Evolutionary conservation across 495 filamentous ascomycete species (phyloP).

Genomic region (Niebla homalea): DNA sequence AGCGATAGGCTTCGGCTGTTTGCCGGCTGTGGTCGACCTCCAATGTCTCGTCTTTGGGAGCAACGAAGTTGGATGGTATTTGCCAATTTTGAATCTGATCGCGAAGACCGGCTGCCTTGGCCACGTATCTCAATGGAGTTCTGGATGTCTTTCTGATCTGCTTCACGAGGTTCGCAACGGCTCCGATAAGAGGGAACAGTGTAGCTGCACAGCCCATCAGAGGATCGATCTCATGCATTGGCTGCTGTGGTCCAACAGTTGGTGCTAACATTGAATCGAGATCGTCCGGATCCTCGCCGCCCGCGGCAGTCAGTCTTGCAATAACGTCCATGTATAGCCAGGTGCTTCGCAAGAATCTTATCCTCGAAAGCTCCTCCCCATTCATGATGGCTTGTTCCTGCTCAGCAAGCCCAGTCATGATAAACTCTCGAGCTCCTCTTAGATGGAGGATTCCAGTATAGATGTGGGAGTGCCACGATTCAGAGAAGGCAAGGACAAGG

Average conservation of each 20-base stretch:
- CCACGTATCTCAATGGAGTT: slow-evolving; percentile 50
- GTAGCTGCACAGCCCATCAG: slow-evolving; percentile 62
- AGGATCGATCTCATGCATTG: slow-evolving; percentile 52
- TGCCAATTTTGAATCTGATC: slow-evolving; percentile 50
- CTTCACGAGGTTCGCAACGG: slow-evolving; percentile 54
- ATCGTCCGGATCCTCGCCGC: slow-evolving; percentile 41
- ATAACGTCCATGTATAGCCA: slow-evolving; percentile 80
- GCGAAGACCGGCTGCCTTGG: slow-evolving; percentile 53
- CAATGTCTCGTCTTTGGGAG: slow-evolving; percentile 53
- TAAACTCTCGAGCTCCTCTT: slow-evolving; percentile 51
- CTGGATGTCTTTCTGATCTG: slow-evolving; percentile 42
- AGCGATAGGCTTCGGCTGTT: slow-evolving; percentile 66
- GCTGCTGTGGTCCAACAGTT: slow-evolving; percentile 27
- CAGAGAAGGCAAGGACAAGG: slow-evolving; percentile 59
- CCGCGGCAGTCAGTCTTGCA: slow-evolving; percentile 55
- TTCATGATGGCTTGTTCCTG: slow-evolving; percentile 23
- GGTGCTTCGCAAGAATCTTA: slow-evolving; percentile 63
- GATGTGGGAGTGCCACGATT: slow-evolving; percentile 66
- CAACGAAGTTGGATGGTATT: slow-evolving; percentile 40
- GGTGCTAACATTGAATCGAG: slow-evolving; percentile 32
- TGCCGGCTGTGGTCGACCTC: slow-evolving; percentile 53
- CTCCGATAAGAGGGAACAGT: slow-evolving; percentile 61
- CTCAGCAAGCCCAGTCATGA: slow-evolving; percentile 42
- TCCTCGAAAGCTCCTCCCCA: slow-evolving; percentile 35
- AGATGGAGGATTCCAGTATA: slow-evolving; percentile 65